Conservation (phyloP, 345 rosid genomes). For the Citropsis articulata region DNA sequence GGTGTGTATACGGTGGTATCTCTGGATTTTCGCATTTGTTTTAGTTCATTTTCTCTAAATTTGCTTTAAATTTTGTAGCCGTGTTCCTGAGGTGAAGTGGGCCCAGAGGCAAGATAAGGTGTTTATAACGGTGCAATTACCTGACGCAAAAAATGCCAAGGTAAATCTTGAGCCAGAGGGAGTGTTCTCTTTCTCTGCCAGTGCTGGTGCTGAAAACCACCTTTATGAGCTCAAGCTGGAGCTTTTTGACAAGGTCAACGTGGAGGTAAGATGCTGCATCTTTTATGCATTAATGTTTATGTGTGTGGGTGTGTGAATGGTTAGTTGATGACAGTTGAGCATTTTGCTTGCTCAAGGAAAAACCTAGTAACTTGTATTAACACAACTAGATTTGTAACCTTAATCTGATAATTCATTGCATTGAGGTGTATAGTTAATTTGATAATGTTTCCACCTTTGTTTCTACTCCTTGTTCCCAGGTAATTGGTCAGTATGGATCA, state of each 20-base stretch:
- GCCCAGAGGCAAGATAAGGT: slow-evolving; percentile 76
- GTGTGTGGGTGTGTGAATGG: not conserved
- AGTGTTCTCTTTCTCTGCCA: slow-evolving; percentile 65
- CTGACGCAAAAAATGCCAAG: slow-evolving; percentile 73
- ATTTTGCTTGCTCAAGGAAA: not conserved
- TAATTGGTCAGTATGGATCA: not conserved
- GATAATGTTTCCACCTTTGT: not conserved
- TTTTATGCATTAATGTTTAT: not conserved
- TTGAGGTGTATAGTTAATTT: not conserved
- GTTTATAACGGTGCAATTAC: slow-evolving; percentile 59
- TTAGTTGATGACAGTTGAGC: not conserved
- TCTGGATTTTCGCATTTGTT: not conserved
- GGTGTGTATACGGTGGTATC: not conserved
- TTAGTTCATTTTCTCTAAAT: not conserved
- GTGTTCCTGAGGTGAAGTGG: slow-evolving; percentile 89
- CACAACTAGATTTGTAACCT: not conserved
- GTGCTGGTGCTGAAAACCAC: slow-evolving; percentile 59
- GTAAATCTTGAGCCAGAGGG: slow-evolving; percentile 82
- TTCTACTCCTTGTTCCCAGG: not conserved
- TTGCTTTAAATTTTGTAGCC: slow-evolving; percentile 34
- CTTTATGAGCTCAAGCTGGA: slow-evolving; percentile 67
- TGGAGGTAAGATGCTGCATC: slow-evolving; percentile 47
- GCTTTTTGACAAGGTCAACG: slow-evolving; percentile 79
- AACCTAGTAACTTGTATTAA: not conserved
- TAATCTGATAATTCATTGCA: not conserved